These are phyloP conservation scores for Globisporangium mamillatum DNA, from an alignment of 352 stramenopile species.

Conservation along the genomic window DNA sequence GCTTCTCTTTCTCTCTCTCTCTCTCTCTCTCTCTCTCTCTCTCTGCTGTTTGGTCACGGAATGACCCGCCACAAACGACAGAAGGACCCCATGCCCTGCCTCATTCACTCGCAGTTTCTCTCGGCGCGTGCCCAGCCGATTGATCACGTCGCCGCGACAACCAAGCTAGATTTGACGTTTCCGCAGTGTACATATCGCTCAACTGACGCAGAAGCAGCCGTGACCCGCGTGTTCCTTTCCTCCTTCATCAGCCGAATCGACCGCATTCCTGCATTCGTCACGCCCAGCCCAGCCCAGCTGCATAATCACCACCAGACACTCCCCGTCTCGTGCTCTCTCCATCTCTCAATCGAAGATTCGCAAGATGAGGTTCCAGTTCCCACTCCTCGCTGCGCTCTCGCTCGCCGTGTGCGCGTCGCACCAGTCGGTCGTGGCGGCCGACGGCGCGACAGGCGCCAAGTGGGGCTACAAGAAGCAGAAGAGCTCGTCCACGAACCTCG, in stretches of 20 bases:
- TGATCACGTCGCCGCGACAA: background rate
- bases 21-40: background rate
- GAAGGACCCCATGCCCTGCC: background rate
- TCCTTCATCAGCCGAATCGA: background rate
- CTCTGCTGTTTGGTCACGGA: background rate
- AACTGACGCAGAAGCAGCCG: background rate
- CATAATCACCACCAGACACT: background rate
- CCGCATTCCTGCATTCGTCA: background rate
- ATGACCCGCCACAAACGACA: background rate
- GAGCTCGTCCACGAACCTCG: background rate
- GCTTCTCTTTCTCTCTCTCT: background rate
- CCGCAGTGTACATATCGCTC: background rate
- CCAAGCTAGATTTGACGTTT: background rate
- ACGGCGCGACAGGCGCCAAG: constrained; percentile 6
- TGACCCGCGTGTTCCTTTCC: background rate
- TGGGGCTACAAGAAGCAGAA: constrained; percentile 14
- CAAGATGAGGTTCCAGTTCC: constrained; percentile 8
- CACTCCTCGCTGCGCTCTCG: constrained; percentile 4
- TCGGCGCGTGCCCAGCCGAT: background rate
- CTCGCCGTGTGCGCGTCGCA: constrained; percentile 1
- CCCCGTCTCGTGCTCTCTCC: constrained; percentile 1
- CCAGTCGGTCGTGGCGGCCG: background rate
- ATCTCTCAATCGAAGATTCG: background rate
- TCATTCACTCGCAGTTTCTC: background rate
- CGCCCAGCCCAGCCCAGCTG: background rate